Base-by-base conservation (phyloP, 805 yeast species). In the Kodamaea leandrae region DNA sequence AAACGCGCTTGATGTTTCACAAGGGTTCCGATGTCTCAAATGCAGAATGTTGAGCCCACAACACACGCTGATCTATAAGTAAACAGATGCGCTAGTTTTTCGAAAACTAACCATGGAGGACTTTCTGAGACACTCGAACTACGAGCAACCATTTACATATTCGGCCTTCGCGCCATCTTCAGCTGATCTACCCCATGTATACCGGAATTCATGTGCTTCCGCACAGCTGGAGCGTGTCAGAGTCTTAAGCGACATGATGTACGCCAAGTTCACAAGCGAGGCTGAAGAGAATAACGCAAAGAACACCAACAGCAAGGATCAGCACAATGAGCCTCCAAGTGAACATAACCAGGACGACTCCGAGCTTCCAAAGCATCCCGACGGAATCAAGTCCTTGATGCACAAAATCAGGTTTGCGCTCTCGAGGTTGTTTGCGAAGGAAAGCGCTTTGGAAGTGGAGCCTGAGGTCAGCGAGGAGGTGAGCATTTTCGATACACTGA, bases 181-280 rank as follows among this genome's bases (percentile, higher is more conserved):
- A n/a, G n/a, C n/a, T n/a, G n/a, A n/a, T n/a, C n/a, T n/a, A 21
- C 25, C 25, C 25, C 25, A 6, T 7, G 6, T 10, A 21, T 10
- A 18, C 6, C 10, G 18, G 13, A 8, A 30, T 13, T 16, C 33
- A 6, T 14, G 21, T 17, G 10, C 29, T 8, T 18, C 13, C 6
- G 33, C 16, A 6, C 33, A 30, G n/a, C 21, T 30, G 33, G 13
- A 4, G 21, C 18, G 19, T 15, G 19, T 28, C 6, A 6, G 19
- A 9, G 13, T 18, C 16, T n/a, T 30, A 12, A 30, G 33, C 13
- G 33, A 30, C 13, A 16, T 6, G 21, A 30, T 30, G 33, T 30
- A 30, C 33, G 18, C 16, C 14, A 6, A 30, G 21, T 30, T 30
- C 33, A 17, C 33, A 4, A 30, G 21, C 13, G 33, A 30, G n/a